A percentile compares a stretch with the other conserved stretches of the same genome.
phyloP scores from a whole-genome alignment of 495 filamentous ascomycete species.

The Xylaria longipes region DNA sequence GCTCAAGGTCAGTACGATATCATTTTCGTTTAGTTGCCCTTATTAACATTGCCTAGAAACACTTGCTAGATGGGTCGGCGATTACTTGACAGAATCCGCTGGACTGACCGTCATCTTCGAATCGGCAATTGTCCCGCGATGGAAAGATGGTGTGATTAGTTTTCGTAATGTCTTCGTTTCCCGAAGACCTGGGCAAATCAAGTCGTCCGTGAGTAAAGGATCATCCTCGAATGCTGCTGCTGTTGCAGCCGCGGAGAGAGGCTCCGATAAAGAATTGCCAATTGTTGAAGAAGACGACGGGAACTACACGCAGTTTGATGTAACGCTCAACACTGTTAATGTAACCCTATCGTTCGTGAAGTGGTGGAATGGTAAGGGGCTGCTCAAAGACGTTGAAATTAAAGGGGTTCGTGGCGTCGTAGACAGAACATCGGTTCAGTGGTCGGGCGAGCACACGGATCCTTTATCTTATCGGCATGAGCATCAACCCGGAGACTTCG shows the following conservation, averaged over 20 bases:
- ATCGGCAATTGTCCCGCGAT: slow-evolving; percentile 94
- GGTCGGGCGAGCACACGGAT: slow-evolving; percentile 73
- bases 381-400: slow-evolving; percentile 89
- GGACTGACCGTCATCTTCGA: slow-evolving; percentile 97
- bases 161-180: slow-evolving; percentile 98
- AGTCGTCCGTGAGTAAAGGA: slow-evolving; percentile 86
- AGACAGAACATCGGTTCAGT: slow-evolving; percentile 81
- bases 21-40: neutral
- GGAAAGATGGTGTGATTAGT: slow-evolving; percentile 91
- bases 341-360: slow-evolving; percentile 97
- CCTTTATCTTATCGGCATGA: slow-evolving; percentile 87
- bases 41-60: slow-evolving; percentile 67
- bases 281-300: slow-evolving; percentile 76
- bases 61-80: slow-evolving; percentile 88
- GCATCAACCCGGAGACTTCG: slow-evolving; percentile 92
- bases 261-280: slow-evolving; percentile 45
- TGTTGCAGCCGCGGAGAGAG: slow-evolving; percentile 77
- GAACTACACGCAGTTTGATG: slow-evolving; percentile 96
- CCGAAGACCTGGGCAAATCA: slow-evolving; percentile 79
- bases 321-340: slow-evolving; percentile 93
- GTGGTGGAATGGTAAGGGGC: slow-evolving; percentile 96
- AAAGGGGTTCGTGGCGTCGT: slow-evolving; percentile 96
- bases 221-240: slow-evolving; percentile 86
- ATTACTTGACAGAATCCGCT: slow-evolving; percentile 93
- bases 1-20: slow-evolving; percentile 72